phyloP scores from a whole-genome alignment of 495 filamentous ascomycete genomes.

The Penicillium manginii region DNA sequence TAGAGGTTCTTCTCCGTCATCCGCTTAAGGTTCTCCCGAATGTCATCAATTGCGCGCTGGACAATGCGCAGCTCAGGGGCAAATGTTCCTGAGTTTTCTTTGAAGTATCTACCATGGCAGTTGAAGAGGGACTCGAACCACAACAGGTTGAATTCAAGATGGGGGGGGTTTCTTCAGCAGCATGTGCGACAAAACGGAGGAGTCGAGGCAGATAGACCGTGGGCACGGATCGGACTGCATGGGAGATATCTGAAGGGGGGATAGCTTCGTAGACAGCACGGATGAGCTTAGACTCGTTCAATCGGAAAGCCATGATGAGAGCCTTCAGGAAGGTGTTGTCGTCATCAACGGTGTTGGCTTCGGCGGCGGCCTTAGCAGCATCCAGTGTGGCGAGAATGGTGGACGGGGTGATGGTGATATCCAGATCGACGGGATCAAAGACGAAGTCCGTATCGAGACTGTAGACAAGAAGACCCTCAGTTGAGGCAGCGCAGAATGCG shows the following conservation, averaged over 20 bases:
- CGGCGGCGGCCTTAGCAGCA: conserved; percentile 37
- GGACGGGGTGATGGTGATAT: conserved; percentile 86
- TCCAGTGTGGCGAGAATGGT: conserved; percentile 77
- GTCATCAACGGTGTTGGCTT: conserved; percentile 34
- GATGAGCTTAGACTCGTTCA: conserved; percentile 79
- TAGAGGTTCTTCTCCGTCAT: conserved; percentile 87
- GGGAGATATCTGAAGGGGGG: conserved; percentile 71
- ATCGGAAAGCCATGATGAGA: conserved; percentile 92
- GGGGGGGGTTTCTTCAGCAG: conserved; percentile 83
- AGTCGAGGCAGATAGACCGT: conserved; percentile 83
- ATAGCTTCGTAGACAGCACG: conserved; percentile 83
- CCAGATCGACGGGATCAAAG: conserved; percentile 96
- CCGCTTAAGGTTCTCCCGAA: conserved; percentile 72
- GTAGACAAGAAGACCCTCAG: conserved; percentile 92
- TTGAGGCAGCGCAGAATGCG: conserved; percentile 91
- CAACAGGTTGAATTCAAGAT: conserved; percentile 88
- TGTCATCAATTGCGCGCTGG: conserved; percentile 72
- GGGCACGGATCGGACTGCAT: conserved; percentile 80
- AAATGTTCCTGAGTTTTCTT: conserved; percentile 73
- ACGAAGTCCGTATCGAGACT: conserved; percentile 75
- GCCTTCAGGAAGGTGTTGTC: conserved; percentile 87
- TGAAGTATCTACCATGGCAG: conserved; percentile 79
- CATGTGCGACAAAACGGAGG: conserved; percentile 80
- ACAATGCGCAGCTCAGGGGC: conserved; percentile 81
- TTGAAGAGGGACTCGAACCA: conserved; percentile 89